Conservation (phyloP, 2,329 filamentous ascomycete genomes). For the Diplodia scrobiculata region DNA sequence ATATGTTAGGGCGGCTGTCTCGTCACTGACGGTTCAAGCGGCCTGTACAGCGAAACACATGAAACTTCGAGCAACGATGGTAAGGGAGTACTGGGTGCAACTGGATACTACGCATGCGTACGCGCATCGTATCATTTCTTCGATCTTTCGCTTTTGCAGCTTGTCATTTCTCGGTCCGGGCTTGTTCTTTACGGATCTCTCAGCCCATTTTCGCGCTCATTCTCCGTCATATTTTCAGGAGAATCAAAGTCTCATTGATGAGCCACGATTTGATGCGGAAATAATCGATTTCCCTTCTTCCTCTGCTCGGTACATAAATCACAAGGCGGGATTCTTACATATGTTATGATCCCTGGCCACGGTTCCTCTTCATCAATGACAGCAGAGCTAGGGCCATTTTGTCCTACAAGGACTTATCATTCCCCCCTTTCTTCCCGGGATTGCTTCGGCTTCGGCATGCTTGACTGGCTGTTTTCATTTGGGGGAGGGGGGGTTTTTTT, state of each 20-base stretch:
- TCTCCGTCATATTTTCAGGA: not conserved
- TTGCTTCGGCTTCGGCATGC: not conserved
- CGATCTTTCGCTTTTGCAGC: not conserved
- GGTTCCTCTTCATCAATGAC: not conserved
- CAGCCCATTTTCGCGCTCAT: not conserved
- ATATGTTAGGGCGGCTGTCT: slow-evolving; percentile 18
- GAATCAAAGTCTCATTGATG: not conserved
- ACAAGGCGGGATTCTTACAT: not conserved
- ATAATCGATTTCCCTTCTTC: not conserved
- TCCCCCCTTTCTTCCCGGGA: not conserved
- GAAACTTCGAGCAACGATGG: not conserved
- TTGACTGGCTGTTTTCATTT: not conserved
- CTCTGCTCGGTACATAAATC: not conserved
- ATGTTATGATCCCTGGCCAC: not conserved
- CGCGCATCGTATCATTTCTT: not conserved
- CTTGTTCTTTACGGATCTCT: not conserved
- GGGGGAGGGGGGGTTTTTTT: not conserved
- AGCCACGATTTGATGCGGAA: not conserved
- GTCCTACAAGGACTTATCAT: not conserved
- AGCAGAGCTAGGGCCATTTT: not conserved
- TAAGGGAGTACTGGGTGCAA: not conserved
- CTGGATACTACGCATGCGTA: not conserved
- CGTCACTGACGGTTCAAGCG: slow-evolving; percentile 6
- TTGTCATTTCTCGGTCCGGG: not conserved
- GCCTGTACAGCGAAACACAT: slow-evolving; percentile 10